Conservation (phyloP, 306 rosid genomes). For the Ormosia semicastrata region DNA sequence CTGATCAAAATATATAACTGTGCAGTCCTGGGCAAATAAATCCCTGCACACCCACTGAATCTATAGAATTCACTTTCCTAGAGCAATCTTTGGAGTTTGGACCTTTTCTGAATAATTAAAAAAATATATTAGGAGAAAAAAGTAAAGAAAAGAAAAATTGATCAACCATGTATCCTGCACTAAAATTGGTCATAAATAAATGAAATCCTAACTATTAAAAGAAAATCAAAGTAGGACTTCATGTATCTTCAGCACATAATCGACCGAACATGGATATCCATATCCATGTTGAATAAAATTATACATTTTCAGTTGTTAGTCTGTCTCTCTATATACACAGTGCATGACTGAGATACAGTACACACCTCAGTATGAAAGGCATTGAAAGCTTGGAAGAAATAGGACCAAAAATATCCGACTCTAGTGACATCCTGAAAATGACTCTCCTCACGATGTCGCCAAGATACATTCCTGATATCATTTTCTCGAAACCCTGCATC, state of each 20-base stretch:
- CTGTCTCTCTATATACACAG: background rate
- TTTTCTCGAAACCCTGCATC: conserved; percentile 82
- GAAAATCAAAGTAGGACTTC: background rate
- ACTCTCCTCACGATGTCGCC: conserved; percentile 91
- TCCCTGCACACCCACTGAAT: background rate
- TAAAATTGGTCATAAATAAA: background rate
- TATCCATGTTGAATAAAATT: background rate
- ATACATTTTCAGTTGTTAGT: background rate
- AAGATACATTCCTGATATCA: conserved; percentile 90
- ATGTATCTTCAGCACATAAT: background rate
- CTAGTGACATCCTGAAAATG: conserved; percentile 65
- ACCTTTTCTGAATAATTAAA: background rate
- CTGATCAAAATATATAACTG: background rate
- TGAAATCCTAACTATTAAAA: background rate
- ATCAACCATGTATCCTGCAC: background rate
- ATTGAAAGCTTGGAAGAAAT: conserved; percentile 48
- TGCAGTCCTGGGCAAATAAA: background rate
- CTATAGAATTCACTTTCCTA: background rate
- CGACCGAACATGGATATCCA: background rate
- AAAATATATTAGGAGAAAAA: background rate
- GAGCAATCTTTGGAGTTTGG: background rate
- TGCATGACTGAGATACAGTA: background rate
- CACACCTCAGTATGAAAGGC: conserved; percentile 69
- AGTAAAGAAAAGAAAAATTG: background rate
- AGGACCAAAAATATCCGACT: conserved; percentile 64